A percentile compares a stretch with the other conserved stretches of the same genome.
phyloP scores from a whole-genome alignment of 805 yeast species.

The Zygoascus bituminiphila region DNA sequence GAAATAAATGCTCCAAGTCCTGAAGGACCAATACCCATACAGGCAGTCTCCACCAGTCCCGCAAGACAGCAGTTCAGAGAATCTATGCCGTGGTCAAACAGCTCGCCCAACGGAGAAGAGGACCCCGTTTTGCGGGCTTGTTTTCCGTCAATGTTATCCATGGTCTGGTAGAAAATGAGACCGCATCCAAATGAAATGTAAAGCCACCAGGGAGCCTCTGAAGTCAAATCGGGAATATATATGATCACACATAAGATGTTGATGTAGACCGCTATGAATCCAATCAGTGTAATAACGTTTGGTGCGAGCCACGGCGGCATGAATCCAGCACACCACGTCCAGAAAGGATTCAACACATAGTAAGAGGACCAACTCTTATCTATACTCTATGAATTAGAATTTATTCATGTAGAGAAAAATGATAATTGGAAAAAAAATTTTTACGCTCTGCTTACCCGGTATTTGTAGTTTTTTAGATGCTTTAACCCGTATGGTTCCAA shows the following conservation, averaged over 20 bases:
- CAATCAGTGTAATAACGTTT: slow-evolving; percentile 77
- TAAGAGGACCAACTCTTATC: slow-evolving; percentile 77
- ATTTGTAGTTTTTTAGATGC: background rate
- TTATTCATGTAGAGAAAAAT: background rate
- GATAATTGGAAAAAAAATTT: too few relatives aligned
- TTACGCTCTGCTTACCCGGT: background rate
- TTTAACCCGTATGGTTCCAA: slow-evolving; percentile 1
- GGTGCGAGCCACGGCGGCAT: slow-evolving; percentile 95
- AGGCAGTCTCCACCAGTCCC: slow-evolving; percentile 63
- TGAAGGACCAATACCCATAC: slow-evolving; percentile 68
- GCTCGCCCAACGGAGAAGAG: slow-evolving; percentile 89
- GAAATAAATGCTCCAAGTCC: slow-evolving; percentile 71
- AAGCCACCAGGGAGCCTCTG: slow-evolving; percentile 63
- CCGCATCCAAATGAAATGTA: slow-evolving; percentile 74
- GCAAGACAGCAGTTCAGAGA: slow-evolving; percentile 75
- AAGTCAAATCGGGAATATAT: slow-evolving; percentile 60
- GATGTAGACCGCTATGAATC: slow-evolving; percentile 58
- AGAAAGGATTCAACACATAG: slow-evolving; percentile 73
- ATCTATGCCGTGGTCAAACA: slow-evolving; percentile 85
- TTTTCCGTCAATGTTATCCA: slow-evolving; percentile 95
- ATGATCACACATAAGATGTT: slow-evolving; percentile 57
- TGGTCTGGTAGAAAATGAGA: slow-evolving; percentile 84
- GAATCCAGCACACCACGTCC: slow-evolving; percentile 68
- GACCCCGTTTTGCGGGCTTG: slow-evolving; percentile 94
- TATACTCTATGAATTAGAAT: slow-evolving; percentile 33